phyloP scores from a whole-genome alignment of 2,329 filamentous ascomycete species.

The Aspergillus ustus region DNA sequence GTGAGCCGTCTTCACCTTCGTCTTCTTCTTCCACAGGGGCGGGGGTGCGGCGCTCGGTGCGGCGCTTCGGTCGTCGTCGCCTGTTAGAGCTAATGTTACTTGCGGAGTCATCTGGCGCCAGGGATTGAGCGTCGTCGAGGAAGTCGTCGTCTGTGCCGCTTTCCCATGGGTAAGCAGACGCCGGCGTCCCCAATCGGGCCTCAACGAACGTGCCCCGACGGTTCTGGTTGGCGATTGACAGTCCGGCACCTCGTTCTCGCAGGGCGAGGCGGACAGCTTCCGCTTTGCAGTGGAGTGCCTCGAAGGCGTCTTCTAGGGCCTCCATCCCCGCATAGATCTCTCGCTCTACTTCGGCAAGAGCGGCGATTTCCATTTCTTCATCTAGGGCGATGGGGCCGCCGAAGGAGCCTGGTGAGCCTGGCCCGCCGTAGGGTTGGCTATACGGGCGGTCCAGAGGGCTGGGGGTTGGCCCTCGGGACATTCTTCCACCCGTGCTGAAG shows the following conservation, averaged over 20 bases:
- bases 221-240: conserved; percentile 58
- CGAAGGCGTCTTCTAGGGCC: conserved; percentile 89
- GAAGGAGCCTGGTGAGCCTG: conserved; percentile 62
- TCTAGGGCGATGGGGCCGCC: conserved; percentile 84
- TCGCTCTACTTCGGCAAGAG: conserved; percentile 86
- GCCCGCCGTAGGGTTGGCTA: conserved; percentile 46
- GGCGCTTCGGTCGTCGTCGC: conserved; percentile 50
- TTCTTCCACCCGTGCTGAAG: conserved; percentile 35
- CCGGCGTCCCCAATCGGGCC: conserved; percentile 48
- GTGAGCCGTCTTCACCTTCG: conserved; percentile 40
- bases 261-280: conserved; percentile 78
- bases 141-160: conserved; percentile 51
- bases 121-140: conserved; percentile 49
- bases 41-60: conserved; percentile 54
- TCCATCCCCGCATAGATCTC: conserved; percentile 97
- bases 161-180: conserved; percentile 43
- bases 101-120: conserved; percentile 55
- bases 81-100: conserved; percentile 55
- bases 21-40: conserved; percentile 54
- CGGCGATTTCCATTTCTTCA: conserved; percentile 90
- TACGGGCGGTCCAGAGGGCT: conserved; percentile 45
- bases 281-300: conserved; percentile 83
- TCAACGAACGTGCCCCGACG: conserved; percentile 48
- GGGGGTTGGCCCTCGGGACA: conserved; percentile 41
- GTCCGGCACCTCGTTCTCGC: conserved; percentile 78